Conservation (phyloP, 306 rosid genomes). For the Lathyrus sativus region DNA sequence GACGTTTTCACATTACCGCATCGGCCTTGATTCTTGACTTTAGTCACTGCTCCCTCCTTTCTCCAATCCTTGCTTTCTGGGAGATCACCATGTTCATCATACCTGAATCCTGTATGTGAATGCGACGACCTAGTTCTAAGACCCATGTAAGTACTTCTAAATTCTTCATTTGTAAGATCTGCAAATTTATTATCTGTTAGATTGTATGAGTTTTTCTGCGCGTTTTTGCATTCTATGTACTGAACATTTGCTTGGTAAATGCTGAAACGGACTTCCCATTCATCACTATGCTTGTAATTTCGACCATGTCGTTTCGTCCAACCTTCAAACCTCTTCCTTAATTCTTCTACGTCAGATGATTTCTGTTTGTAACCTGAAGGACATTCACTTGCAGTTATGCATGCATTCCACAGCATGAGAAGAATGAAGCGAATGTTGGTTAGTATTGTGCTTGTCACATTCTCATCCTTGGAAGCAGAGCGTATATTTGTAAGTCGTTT, state of each 20-base stretch:
- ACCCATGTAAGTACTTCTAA: conserved; percentile 49
- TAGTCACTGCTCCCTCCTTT: conserved; percentile 59
- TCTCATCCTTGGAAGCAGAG: conserved; percentile 78
- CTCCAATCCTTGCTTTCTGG: conserved; percentile 71
- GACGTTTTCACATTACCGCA: conserved; percentile 53
- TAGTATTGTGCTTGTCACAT: conserved; percentile 41
- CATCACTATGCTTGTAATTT: conserved; percentile 46
- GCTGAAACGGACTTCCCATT: conserved; percentile 53
- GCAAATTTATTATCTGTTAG: conserved; percentile 69
- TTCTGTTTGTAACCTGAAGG: conserved; percentile 18
- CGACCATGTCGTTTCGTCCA: conserved; percentile 51
- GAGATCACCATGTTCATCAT: conserved; percentile 31
- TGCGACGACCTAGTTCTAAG: conserved; percentile 28
- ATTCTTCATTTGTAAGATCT: conserved; percentile 70
- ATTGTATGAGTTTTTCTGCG: conserved; percentile 57
- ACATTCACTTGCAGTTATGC: conserved; percentile 43
- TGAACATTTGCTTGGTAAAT: conserved; percentile 58
- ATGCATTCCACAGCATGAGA: conserved; percentile 44
- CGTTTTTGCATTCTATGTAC: conserved; percentile 51
- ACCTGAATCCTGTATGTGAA: conserved; percentile 40
- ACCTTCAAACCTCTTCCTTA: conserved; percentile 54
- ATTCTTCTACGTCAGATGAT: conserved; percentile 16
- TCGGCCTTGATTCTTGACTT: conserved; percentile 67
- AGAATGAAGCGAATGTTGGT: conserved; percentile 38
- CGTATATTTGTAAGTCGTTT: conserved; percentile 82